Evolutionary conservation across 106 monocot genomes (phyloP).

Genomic region (Apostasia shenzhenica): DNA sequence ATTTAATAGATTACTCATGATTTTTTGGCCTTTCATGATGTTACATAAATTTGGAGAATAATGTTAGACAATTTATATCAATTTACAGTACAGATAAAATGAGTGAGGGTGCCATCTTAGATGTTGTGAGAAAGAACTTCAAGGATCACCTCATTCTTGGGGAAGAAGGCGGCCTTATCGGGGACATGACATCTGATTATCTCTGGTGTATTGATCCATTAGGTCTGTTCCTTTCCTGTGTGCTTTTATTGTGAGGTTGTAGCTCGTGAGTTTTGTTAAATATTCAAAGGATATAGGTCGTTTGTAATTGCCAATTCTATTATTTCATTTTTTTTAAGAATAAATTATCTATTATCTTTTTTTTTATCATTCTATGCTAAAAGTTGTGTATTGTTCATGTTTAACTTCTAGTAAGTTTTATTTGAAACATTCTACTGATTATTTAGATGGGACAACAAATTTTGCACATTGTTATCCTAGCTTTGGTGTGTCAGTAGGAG

Average conservation of each 20-base stretch:
- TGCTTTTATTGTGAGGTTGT: background rate
- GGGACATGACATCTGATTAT: slow-evolving; percentile 75
- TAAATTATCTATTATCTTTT: too few relatives aligned
- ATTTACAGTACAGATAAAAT: slow-evolving; percentile 86
- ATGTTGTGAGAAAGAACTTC: slow-evolving; percentile 80
- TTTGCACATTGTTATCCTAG: slow-evolving; percentile 98
- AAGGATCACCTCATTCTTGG: slow-evolving; percentile 94
- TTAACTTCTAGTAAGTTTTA: background rate
- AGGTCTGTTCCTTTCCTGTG: slow-evolving; percentile 39
- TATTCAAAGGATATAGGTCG: too few relatives aligned
- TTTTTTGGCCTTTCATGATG: background rate
- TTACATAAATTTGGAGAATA: background rate
- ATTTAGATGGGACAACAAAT: slow-evolving; percentile 96
- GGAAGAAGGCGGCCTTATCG: slow-evolving; percentile 97
- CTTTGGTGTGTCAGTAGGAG: slow-evolving; percentile 96
- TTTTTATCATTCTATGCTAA: too few relatives aligned
- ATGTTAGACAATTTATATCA: background rate
- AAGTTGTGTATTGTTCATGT: too few relatives aligned
- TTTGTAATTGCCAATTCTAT: too few relatives aligned
- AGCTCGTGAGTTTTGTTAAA: too few relatives aligned
- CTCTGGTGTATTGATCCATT: slow-evolving; percentile 99
- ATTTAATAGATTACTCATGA: background rate
- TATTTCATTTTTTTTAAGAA: too few relatives aligned
- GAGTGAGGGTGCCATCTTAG: slow-evolving; percentile 80
- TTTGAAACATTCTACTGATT: slow-evolving; percentile 9